These are phyloP conservation scores for Vigna hirtella DNA, from an alignment of 306 rosid species.

Conservation along the genomic window DNA sequence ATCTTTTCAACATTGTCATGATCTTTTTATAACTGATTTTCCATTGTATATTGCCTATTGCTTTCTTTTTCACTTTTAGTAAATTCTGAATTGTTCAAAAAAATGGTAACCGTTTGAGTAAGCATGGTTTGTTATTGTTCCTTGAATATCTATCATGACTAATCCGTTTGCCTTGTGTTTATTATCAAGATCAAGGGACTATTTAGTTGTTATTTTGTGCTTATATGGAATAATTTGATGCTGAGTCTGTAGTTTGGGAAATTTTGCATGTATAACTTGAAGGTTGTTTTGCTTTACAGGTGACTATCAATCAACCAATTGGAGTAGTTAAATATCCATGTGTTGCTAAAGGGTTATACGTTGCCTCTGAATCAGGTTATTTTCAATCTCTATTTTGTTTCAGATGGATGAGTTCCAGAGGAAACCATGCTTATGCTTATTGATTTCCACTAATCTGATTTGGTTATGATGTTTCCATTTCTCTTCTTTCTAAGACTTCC, in stretches of 20 bases:
- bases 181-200: slow-evolving; percentile 14
- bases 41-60: background rate
- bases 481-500: background rate
- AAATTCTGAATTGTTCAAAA: background rate
- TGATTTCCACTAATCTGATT: background rate
- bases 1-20: background rate
- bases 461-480: slow-evolving; percentile 29
- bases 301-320: slow-evolving; percentile 75
- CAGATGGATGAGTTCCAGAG: slow-evolving; percentile 2
- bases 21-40: background rate
- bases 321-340: slow-evolving; percentile 84
- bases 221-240: background rate
- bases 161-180: background rate
- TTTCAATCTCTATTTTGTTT: slow-evolving; percentile 21
- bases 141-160: background rate
- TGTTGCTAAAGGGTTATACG: slow-evolving; percentile 61
- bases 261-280: slow-evolving; percentile 28
- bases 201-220: slow-evolving; percentile 5
- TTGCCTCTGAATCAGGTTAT: slow-evolving; percentile 57
- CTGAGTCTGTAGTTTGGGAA: background rate
- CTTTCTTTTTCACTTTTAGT: slow-evolving; percentile 4
- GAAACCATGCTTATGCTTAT: slow-evolving; percentile 18
- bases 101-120: slow-evolving; percentile 11
- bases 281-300: slow-evolving; percentile 54
- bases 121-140: background rate